Percentiles rank a stretch among this genome's conserved stretches.
Evolutionary conservation across 2,329 filamentous ascomycete genomes (phyloP).

Genomic region (Phoma sp.): DNA sequence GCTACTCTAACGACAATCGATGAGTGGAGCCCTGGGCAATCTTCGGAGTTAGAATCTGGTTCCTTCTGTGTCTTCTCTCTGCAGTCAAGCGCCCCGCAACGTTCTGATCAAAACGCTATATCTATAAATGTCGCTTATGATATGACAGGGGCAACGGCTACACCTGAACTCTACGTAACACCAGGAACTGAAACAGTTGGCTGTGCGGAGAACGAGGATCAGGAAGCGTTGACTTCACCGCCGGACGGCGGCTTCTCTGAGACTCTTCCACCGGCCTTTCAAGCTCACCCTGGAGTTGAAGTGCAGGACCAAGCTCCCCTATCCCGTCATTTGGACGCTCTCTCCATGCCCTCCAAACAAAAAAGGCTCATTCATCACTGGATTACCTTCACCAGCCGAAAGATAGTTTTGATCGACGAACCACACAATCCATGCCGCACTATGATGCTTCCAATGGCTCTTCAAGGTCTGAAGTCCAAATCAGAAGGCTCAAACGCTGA

Average conservation of each 20-base stretch:
- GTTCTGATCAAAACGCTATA: neutral
- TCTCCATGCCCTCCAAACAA: constrained; percentile 12
- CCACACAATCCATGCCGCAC: constrained; percentile 20
- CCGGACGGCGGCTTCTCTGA: too few species aligned
- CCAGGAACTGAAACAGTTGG: neutral
- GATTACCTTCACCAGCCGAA: constrained; percentile 19
- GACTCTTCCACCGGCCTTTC: neutral
- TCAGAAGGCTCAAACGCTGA: constrained; percentile 12
- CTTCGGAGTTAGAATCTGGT: constrained; percentile 4
- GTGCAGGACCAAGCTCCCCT: neutral
- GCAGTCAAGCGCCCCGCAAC: neutral
- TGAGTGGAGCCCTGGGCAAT: constrained; percentile 8
- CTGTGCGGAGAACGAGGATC: neutral
- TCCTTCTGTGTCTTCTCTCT: constrained; percentile 14
- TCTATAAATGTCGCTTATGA: neutral
- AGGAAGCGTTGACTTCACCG: too few species aligned
- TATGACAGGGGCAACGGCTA: neutral
- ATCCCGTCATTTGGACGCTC: constrained; percentile 12
- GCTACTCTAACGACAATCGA: constrained; percentile 5
- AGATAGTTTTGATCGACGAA: constrained; percentile 17
- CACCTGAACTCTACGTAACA: neutral
- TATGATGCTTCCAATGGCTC: constrained; percentile 22
- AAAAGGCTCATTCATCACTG: constrained; percentile 20
- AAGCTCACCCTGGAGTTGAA: neutral
- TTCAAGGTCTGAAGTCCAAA: constrained; percentile 14